These are phyloP conservation scores for Przewalskia tangutica DNA, from an alignment of 257 asterid genomes.

Conservation along the genomic window DNA sequence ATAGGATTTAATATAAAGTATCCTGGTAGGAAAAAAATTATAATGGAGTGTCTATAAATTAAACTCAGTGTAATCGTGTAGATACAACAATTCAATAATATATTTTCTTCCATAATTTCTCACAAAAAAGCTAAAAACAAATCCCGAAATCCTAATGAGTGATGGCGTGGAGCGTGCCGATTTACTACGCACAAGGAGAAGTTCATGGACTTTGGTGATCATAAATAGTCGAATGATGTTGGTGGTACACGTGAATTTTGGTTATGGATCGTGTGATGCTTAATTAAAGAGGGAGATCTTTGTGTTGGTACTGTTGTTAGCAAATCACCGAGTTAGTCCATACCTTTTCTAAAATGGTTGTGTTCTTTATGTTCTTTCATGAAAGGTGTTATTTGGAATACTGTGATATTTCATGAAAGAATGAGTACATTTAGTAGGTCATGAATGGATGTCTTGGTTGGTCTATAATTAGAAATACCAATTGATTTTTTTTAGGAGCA, in stretches of 20 bases:
- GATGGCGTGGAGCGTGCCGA: not conserved
- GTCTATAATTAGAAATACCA: not conserved
- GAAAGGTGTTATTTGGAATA: not conserved
- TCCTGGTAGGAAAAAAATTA: too few species aligned
- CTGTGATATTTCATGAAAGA: not conserved
- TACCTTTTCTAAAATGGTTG: not conserved
- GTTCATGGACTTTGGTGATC: not conserved
- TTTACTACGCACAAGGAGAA: not conserved
- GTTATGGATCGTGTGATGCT: too few species aligned
- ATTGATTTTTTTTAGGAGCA: not conserved
- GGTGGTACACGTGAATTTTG: too few species aligned
- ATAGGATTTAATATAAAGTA: too few species aligned
- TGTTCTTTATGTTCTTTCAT: not conserved
- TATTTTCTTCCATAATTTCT: too few species aligned
- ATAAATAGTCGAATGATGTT: not conserved
- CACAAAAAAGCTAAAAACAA: not conserved
- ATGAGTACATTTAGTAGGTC: not conserved
- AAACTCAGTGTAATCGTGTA: too few species aligned
- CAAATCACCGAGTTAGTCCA: not conserved
- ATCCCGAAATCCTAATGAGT: not conserved
- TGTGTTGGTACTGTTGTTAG: not conserved
- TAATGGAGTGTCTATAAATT: too few species aligned
- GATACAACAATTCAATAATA: too few species aligned
- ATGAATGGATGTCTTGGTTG: not conserved
- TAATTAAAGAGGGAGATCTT: not conserved